Percentiles rank a stretch among this genome's conserved stretches.
These are phyloP conservation scores for Cercophora samala DNA, from an alignment of 495 filamentous ascomycete genomes.

Conservation along the genomic window DNA sequence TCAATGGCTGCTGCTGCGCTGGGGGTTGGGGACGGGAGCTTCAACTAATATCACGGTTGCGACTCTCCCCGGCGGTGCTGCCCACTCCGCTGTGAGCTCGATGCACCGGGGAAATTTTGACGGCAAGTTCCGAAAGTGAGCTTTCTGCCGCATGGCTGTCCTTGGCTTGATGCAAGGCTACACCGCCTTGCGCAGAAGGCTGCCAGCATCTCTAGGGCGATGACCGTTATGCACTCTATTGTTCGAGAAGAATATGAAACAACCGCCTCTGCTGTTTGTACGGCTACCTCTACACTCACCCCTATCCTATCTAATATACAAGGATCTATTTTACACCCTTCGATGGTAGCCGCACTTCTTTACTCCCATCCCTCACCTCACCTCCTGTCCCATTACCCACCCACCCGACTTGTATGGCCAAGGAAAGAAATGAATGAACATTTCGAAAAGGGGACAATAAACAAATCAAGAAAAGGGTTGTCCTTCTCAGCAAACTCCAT, in stretches of 20 bases:
- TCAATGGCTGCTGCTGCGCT: neutral
- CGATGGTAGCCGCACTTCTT: too few relatives aligned
- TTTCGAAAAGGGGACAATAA: neutral
- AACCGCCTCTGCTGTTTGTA: too few relatives aligned
- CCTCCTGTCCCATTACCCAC: too few relatives aligned
- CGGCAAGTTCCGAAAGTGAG: neutral
- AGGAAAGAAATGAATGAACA: neutral
- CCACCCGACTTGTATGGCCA: neutral
- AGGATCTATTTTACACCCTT: too few relatives aligned
- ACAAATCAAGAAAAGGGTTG: neutral
- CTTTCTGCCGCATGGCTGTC: neutral
- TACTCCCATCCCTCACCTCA: neutral
- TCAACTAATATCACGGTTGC: neutral
- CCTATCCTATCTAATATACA: too few relatives aligned
- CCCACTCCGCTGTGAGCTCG: neutral
- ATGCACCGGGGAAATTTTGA: neutral
- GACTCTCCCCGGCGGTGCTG: neutral
- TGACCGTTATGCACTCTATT: too few relatives aligned
- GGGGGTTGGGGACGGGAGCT: neutral
- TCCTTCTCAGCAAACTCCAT: neutral
- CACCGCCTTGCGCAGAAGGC: neutral
- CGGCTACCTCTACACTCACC: too few relatives aligned
- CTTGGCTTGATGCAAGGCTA: neutral
- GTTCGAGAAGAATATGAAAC: too few relatives aligned
- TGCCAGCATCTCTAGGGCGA: too few relatives aligned